Conservation (phyloP, 495 filamentous ascomycete genomes). For the Penicillium subrubescens region DNA sequence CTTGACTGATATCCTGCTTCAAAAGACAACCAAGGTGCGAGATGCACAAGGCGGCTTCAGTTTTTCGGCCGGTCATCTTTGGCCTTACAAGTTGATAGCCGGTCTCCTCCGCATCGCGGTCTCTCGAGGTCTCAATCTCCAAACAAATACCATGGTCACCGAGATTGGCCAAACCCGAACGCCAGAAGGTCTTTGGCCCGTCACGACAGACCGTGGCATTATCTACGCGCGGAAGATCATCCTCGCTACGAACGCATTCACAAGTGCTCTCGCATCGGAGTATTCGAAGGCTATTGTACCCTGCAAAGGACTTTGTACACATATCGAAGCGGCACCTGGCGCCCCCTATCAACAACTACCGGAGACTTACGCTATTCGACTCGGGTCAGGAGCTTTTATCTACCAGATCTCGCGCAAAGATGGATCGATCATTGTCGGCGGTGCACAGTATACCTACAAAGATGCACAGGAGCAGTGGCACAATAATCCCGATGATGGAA, state of each 20-base stretch:
- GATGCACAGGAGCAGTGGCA: slow-evolving; percentile 60
- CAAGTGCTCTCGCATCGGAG: slow-evolving; percentile 54
- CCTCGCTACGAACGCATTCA: slow-evolving; percentile 75
- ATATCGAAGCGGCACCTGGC: slow-evolving; percentile 61
- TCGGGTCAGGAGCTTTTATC: slow-evolving; percentile 20
- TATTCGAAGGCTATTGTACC: slow-evolving; percentile 66
- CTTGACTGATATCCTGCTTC: neutral
- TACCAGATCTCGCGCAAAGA: slow-evolving; percentile 73
- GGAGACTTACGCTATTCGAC: slow-evolving; percentile 32
- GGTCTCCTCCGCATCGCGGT: slow-evolving; percentile 52
- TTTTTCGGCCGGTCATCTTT: slow-evolving; percentile 60
- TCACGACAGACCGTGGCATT: slow-evolving; percentile 57
- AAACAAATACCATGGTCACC: slow-evolving; percentile 61
- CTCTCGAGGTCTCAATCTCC: slow-evolving; percentile 52
- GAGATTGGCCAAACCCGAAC: slow-evolving; percentile 23
- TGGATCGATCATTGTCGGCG: slow-evolving; percentile 72
- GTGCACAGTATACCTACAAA: slow-evolving; percentile 51
- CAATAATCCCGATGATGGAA: slow-evolving; percentile 48
- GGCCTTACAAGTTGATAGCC: slow-evolving; percentile 65
- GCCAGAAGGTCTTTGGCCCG: slow-evolving; percentile 24
- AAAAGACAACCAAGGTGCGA: slow-evolving; percentile 36
- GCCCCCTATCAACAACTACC: slow-evolving; percentile 28
- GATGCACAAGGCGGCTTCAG: slow-evolving; percentile 37
- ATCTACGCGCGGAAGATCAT: slow-evolving; percentile 59
- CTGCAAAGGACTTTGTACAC: slow-evolving; percentile 56